Conservation (phyloP, 345 rosid species). For the Eucalyptus victrix region DNA sequence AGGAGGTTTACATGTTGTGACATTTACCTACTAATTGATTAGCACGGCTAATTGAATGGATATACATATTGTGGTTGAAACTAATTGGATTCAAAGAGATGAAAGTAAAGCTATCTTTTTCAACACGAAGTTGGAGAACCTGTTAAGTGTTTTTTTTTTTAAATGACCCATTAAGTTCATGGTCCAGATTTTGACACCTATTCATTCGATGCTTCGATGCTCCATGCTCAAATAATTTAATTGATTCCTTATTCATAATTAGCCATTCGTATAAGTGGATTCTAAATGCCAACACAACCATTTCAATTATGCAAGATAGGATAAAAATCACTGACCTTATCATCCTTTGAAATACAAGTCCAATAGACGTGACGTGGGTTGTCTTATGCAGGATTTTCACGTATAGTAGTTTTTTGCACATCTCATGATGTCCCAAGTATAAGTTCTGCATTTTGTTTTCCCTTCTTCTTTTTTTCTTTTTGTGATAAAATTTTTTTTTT, state of each 20-base stretch:
- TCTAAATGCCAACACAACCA: neutral
- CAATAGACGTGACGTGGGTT: neutral
- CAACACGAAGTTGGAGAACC: neutral
- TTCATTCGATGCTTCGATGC: neutral
- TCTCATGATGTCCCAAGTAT: neutral
- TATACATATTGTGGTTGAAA: neutral
- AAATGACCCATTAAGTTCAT: neutral
- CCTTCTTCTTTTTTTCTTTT: neutral
- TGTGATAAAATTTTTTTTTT: neutral
- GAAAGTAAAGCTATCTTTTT: neutral
- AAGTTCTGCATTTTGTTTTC: neutral
- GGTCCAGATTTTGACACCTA: neutral
- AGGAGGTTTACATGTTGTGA: neutral
- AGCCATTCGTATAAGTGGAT: neutral
- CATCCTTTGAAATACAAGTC: neutral
- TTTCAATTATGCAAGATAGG: neutral
- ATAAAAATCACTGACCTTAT: neutral
- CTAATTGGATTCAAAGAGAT: neutral
- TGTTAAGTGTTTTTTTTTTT: neutral
- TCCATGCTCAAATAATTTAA: neutral
- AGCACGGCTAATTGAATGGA: neutral
- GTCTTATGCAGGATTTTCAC: neutral
- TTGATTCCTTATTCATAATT: neutral
- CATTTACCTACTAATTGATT: neutral
- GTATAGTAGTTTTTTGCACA: neutral